Evolutionary conservation across 257 asterid genomes (phyloP).

Genomic region (Solanum bukasovii): DNA sequence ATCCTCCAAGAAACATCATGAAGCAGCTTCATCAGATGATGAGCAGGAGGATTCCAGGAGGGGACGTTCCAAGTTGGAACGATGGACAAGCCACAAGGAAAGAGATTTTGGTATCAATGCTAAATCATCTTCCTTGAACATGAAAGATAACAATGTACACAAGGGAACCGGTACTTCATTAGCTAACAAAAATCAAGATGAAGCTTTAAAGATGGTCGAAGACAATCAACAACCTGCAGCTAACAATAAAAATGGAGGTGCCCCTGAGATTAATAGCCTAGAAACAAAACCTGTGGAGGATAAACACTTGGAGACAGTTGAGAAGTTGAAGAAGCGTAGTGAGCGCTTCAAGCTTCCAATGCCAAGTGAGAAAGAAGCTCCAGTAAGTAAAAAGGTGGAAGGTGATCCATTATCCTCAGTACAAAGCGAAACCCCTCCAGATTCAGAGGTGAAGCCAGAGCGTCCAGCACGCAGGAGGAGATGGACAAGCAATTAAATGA

Average conservation of each 20-base stretch:
- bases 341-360: conserved; percentile 95
- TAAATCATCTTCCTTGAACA: conserved; percentile 29
- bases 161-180: conserved; percentile 18
- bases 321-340: conserved; percentile 82
- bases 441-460: conserved; percentile 72
- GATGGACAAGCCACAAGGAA: conserved; percentile 91
- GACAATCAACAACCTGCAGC: conserved; percentile 32
- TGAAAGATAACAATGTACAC: conserved; percentile 22
- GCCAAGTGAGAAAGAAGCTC: conserved; percentile 71
- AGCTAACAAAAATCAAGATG: conserved; percentile 20
- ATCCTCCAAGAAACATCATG: conserved; percentile 36
- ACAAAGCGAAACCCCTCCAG: conserved; percentile 41
- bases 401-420: conserved; percentile 35
- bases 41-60: conserved; percentile 42
- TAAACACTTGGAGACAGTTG: conserved; percentile 87
- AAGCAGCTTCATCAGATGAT: conserved; percentile 59
- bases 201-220: conserved; percentile 29
- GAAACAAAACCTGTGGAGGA: conserved; percentile 38
- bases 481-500: conserved; percentile 66
- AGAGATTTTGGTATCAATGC: conserved; percentile 37
- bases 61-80: conserved; percentile 85
- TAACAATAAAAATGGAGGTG: conserved; percentile 27
- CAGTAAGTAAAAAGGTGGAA: conserved; percentile 43
- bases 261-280: conserved; percentile 24
- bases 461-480: conserved; percentile 91